Evolutionary conservation across 176 grass and related monocot species (phyloP).

Genomic region (Poa pratensis): DNA sequence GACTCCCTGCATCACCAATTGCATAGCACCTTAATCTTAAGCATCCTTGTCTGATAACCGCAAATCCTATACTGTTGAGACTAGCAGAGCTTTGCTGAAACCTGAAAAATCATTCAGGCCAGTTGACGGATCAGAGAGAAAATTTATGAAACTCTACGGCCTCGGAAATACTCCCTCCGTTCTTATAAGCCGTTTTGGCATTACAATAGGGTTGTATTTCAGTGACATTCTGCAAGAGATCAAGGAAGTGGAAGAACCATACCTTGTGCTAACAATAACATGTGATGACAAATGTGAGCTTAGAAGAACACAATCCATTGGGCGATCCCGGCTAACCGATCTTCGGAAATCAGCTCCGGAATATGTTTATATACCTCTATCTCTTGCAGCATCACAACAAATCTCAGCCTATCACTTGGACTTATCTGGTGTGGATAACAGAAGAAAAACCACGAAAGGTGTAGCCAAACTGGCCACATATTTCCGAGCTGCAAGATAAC

Average conservation of each 20-base stretch:
- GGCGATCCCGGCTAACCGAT: slow-evolving; percentile 28
- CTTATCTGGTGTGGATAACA: slow-evolving; percentile 77
- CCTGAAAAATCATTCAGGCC: slow-evolving; percentile 40
- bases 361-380: slow-evolving; percentile 56
- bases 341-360: slow-evolving; percentile 2
- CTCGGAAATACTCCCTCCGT: no score
- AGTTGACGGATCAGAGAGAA: not conserved
- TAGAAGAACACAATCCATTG: slow-evolving; percentile 78
- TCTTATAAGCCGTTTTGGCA: no score
- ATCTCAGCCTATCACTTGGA: slow-evolving; percentile 55
- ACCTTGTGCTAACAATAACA: slow-evolving; percentile 54
- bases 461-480: slow-evolving; percentile 62
- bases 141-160: not conserved
- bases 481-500: slow-evolving; percentile 58
- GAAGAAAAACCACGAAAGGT: slow-evolving; percentile 48
- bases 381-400: slow-evolving; percentile 23
- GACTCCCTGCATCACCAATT: slow-evolving; percentile 44
- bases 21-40: slow-evolving; percentile 65
- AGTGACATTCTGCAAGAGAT: not conserved
- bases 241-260: not conserved
- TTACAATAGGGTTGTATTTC: no score
- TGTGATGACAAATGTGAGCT: slow-evolving; percentile 53
- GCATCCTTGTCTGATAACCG: slow-evolving; percentile 58
- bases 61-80: slow-evolving; percentile 57
- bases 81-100: slow-evolving; percentile 53